These are phyloP conservation scores for Elongisporangium undulatum DNA, from an alignment of 352 stramenopile species.

Conservation along the genomic window DNA sequence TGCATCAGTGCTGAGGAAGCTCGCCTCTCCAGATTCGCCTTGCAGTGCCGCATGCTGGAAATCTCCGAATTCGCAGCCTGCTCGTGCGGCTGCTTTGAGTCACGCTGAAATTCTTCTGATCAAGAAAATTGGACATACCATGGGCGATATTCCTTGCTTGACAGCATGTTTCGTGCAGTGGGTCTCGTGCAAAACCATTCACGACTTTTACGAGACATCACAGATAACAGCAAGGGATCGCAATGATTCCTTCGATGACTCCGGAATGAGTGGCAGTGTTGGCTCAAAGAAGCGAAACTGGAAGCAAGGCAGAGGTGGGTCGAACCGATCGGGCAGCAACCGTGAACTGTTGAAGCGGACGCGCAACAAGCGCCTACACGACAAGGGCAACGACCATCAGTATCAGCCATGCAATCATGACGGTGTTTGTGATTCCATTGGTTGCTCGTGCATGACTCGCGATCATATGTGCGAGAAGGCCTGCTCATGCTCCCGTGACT, in stretches of 20 bases:
- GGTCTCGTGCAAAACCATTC: not conserved
- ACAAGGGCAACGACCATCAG: slow-evolving; percentile 1
- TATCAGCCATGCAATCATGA: slow-evolving; percentile 13
- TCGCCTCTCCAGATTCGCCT: not conserved
- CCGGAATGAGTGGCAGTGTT: not conserved
- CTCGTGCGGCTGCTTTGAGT: not conserved
- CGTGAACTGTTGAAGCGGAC: slow-evolving; percentile 6
- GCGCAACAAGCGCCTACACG: slow-evolving; percentile 1
- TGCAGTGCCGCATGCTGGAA: slow-evolving; percentile 6
- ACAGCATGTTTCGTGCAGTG: slow-evolving; percentile 1
- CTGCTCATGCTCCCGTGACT: slow-evolving; percentile 35
- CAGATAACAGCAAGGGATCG: not conserved
- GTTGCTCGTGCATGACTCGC: slow-evolving; percentile 15
- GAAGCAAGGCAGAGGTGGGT: slow-evolving; percentile 6
- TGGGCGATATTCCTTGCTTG: slow-evolving; percentile 4
- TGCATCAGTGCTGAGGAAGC: not conserved
- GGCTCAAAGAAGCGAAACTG: not conserved
- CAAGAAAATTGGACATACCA: slow-evolving; percentile 3
- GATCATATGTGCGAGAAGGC: slow-evolving; percentile 44
- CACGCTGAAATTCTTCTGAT: slow-evolving; percentile 2
- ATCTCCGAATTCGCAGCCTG: not conserved
- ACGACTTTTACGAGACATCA: not conserved
- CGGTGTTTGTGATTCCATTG: slow-evolving; percentile 10
- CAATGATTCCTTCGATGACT: not conserved
- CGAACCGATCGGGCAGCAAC: slow-evolving; percentile 6